A percentile compares a stretch with the other conserved stretches of the same genome.
These are phyloP conservation scores for Diversispora eburnea DNA, from an alignment of 192 early-diverging fungal species.

Conservation along the genomic window DNA sequence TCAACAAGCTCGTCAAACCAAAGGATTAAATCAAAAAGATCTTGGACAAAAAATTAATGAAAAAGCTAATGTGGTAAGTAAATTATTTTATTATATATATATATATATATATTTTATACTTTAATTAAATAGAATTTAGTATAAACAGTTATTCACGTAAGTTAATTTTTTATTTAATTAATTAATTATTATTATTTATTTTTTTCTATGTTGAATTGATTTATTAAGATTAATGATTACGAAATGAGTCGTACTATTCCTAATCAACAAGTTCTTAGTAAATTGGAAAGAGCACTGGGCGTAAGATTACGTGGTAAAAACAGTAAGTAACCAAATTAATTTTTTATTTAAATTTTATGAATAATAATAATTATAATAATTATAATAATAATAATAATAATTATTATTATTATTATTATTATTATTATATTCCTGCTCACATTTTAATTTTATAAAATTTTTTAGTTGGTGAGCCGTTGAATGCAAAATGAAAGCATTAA, in stretches of 20 bases:
- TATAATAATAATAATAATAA: too few species aligned
- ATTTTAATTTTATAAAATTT: too few species aligned
- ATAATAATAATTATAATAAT: too few species aligned
- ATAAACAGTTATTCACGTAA: neutral
- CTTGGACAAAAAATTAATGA: conserved; percentile 87
- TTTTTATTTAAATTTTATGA: too few species aligned
- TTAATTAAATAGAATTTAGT: neutral
- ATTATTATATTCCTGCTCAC: too few species aligned
- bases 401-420: too few species aligned
- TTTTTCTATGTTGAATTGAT: neutral
- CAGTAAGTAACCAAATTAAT: conserved; percentile 5
- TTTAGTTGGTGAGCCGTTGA: too few species aligned
- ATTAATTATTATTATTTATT: too few species aligned
- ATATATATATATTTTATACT: too few species aligned
- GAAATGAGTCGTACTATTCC: conserved; percentile 82
- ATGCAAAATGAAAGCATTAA: too few species aligned
- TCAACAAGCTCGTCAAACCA: conserved; percentile 70
- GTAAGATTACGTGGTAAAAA: conserved; percentile 64
- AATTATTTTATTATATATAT: neutral
- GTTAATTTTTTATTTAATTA: neutral
- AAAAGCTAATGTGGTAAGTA: conserved; percentile 75
- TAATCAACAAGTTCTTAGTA: conserved; percentile 85
- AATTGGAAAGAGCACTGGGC: conserved; percentile 84
- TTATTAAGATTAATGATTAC: conserved; percentile 75
- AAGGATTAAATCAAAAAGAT: conserved; percentile 84